Conservation (phyloP, 2,329 filamentous ascomycete genomes). For the Stachybotrys elegans region DNA sequence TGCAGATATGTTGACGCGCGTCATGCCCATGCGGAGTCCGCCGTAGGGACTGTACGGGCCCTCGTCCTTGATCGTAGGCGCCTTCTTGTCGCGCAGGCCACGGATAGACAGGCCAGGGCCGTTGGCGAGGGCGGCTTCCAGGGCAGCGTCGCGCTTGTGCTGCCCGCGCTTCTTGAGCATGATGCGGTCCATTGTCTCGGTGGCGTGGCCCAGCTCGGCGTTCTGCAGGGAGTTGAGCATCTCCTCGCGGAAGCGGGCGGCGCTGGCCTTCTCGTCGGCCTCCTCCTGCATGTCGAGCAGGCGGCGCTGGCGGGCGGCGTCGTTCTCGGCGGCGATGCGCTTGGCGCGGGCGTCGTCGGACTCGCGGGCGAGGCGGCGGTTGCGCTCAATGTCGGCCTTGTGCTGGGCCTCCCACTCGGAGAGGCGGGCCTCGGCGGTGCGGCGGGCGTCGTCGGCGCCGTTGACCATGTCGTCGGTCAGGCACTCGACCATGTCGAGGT, state of each 20-base stretch:
- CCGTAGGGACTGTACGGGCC: conserved; percentile 86
- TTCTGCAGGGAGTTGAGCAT: conserved; percentile 65
- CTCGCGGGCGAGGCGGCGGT: conserved; percentile 48
- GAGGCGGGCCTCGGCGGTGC: conserved; percentile 38
- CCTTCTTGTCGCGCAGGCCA: conserved; percentile 65
- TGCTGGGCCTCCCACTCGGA: conserved; percentile 68
- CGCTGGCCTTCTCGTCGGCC: conserved; percentile 61
- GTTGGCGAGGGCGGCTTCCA: conserved; percentile 26
- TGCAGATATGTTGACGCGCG: conserved; percentile 59
- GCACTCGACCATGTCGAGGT: conserved; percentile 87
- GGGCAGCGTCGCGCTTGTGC: conserved; percentile 26
- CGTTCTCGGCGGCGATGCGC: conserved; percentile 59
- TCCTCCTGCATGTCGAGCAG: conserved; percentile 62
- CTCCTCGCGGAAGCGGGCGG: conserved; percentile 59
- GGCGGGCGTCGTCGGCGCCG: conserved; percentile 59
- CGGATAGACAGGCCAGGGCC: conserved; percentile 58
- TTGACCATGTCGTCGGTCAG: conserved; percentile 84
- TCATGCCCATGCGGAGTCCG: conserved; percentile 62
- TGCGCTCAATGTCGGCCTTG: conserved; percentile 60
- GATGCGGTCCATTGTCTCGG: conserved; percentile 53
- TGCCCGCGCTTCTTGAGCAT: conserved; percentile 70
- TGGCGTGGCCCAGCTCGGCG: conserved; percentile 55
- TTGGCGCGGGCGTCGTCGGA: conserved; percentile 48
- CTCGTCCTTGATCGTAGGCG: conserved; percentile 42
- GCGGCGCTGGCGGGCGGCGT: conserved; percentile 56